Evolutionary conservation across 1,284 basidiomycete species (phyloP).

Genomic region (Sporisorium iseilematis-ciliati): DNA sequence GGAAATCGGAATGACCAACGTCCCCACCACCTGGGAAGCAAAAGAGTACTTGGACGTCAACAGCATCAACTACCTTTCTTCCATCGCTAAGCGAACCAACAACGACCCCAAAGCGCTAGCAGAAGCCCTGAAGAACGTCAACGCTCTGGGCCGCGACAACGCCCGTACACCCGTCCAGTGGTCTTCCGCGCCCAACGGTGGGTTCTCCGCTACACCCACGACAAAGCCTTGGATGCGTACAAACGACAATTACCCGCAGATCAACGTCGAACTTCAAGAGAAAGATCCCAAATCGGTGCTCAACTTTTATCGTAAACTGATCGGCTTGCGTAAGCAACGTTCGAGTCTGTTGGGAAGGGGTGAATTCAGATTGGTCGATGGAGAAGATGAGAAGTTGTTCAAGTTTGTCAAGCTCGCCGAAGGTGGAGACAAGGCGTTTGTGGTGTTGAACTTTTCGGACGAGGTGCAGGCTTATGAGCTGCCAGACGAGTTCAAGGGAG

Average conservation of each 20-base stretch:
- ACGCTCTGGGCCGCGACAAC: conserved; percentile 79
- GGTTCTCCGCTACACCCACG: conserved; percentile 75
- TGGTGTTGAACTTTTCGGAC: conserved; percentile 56
- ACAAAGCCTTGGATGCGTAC: conserved; percentile 80
- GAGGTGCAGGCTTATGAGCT: conserved; percentile 34
- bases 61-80: conserved; percentile 54
- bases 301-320: conserved; percentile 75
- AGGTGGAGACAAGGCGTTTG: conserved; percentile 57
- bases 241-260: conserved; percentile 77
- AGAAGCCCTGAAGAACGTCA: conserved; percentile 72
- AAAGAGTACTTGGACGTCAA: conserved; percentile 72
- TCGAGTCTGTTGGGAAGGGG: conserved; percentile 75
- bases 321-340: conserved; percentile 74
- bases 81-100: conserved; percentile 34
- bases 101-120: conserved; percentile 69
- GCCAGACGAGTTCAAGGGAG: conserved; percentile 21
- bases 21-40: conserved; percentile 77
- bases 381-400: conserved; percentile 74
- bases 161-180: conserved; percentile 80
- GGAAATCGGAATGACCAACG: conserved; percentile 77
- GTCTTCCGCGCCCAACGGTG: conserved; percentile 75
- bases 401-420: conserved; percentile 74
- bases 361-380: conserved; percentile 73
- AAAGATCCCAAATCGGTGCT: conserved; percentile 74
- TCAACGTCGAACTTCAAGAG: conserved; percentile 76